Evolutionary conservation across 2,329 filamentous ascomycete genomes (phyloP), one percentile per base, ranked within the genome.

Genomic region (Lizonia empirigonia): DNA sequence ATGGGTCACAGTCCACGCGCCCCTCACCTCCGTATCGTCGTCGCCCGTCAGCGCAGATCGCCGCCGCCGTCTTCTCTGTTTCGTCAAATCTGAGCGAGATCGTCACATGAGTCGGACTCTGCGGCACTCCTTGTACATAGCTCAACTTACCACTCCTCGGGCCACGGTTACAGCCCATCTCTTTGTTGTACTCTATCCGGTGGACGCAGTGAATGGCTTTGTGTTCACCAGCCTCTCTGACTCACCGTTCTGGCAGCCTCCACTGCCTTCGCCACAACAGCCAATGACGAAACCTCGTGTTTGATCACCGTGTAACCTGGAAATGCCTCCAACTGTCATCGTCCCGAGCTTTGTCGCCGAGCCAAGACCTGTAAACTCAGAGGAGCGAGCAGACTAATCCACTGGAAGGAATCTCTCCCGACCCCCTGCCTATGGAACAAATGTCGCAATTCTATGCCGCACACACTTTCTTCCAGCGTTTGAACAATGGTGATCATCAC

Each of bases 71-170:
- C 38, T 29, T 51, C 50, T 59, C 44, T 52, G 58, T 59, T 56
- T 60, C 49, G 36, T 55, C 59, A 29, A 44, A 59, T 59, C 33
- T 41, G 59, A 59, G 56, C 23, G 50, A 38, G 65, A 68, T 68
- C 64, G 58, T 55, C 65, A 41, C 50, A 58, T 56, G 46, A 54
- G 36, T 47, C 56, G 62, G 63, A 63, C 65, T 64, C 65, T 66
- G 63, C 60, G 40, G 48, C 54, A 45, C 48, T 35, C 44, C 55
- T 37, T 64, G 56, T 42, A n/a, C n/a, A n/a, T n/a, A 37, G 39
- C 58, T 50, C 42, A 44, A 33, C 41, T 35, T 37, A 40, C 29
- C 38, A 23, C 22, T 38, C 39, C 37, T 39, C 23, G 24, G 30
- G 36, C 30, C 23, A 44, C 49, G 47, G 44, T 48, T 49, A 50